Conservation (phyloP, 805 yeast species). For the Saturnispora serradocipensis region DNA sequence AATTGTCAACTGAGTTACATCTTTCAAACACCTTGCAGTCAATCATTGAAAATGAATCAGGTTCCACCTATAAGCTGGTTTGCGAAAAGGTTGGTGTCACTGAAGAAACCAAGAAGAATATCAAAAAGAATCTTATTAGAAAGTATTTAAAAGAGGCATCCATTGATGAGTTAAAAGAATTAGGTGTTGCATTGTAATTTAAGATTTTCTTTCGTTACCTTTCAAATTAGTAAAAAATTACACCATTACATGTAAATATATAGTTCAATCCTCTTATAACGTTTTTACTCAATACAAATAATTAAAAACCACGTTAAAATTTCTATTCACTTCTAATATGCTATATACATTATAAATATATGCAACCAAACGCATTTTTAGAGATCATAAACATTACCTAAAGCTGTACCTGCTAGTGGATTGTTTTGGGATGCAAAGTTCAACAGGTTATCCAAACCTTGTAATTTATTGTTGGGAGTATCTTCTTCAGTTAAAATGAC, state of each 20-base stretch:
- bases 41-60: conserved; percentile 22
- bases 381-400: conserved; percentile 17
- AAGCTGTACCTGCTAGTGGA: conserved; percentile 22
- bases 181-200: conserved; percentile 19
- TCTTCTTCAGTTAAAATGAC: conserved; percentile 7
- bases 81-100: conserved; percentile 28
- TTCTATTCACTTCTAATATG: not conserved
- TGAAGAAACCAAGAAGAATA: conserved; percentile 39
- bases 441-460: conserved; percentile 23
- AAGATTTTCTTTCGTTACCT: not conserved
- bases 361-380: not conserved
- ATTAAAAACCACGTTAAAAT: not conserved
- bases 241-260: not conserved
- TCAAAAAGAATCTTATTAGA: conserved; percentile 63
- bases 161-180: conserved; percentile 18
- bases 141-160: conserved; percentile 36
- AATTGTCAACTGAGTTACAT: conserved; percentile 16
- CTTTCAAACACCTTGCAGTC: conserved; percentile 13
- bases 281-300: not conserved
- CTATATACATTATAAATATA: not conserved
- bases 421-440: conserved; percentile 25
- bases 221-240: not conserved
- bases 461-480: conserved; percentile 11
- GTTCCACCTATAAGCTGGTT: conserved; percentile 30
- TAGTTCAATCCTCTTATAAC: not conserved